Percentiles rank a stretch among this genome's conserved stretches.
phyloP scores from a whole-genome alignment of 441 rosid genomes.

The Biscutella auriculata region DNA sequence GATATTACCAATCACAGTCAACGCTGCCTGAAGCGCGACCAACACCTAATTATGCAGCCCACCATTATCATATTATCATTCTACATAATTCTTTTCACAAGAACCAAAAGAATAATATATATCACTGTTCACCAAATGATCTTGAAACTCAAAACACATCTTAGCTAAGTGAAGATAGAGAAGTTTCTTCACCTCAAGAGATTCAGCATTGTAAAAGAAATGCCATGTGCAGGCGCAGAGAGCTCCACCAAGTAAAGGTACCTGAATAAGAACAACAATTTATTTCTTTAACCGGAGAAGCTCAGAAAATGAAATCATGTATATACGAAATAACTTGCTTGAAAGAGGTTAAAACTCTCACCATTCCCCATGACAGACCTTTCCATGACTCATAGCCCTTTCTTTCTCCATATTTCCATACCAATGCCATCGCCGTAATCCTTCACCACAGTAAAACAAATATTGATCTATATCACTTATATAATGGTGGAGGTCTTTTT shows the following conservation, averaged over 20 bases:
- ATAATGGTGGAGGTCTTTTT: too few species aligned
- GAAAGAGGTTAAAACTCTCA: conserved; percentile 22
- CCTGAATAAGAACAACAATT: conserved; percentile 34
- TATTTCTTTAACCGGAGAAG: background rate
- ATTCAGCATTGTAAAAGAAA: conserved; percentile 85
- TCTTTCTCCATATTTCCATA: conserved; percentile 86
- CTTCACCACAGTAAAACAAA: conserved; percentile 19
- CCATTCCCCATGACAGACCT: conserved; percentile 95
- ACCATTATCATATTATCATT: background rate
- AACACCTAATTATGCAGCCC: conserved; percentile 31
- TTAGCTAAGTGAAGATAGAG: background rate
- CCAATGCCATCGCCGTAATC: conserved; percentile 82
- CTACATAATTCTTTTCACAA: background rate
- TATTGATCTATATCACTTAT: too few species aligned
- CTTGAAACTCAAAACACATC: background rate
- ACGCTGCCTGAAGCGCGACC: conserved; percentile 78
- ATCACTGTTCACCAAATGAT: background rate
- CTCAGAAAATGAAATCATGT: background rate
- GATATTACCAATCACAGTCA: conserved; percentile 66
- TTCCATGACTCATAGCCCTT: conserved; percentile 78
- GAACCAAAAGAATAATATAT: background rate
- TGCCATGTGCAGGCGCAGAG: conserved; percentile 95
- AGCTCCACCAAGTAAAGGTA: conserved; percentile 90
- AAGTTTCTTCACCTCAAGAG: conserved; percentile 55
- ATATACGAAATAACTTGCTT: background rate